A percentile compares a stretch with the other conserved stretches of the same genome.
These are phyloP conservation scores for Taxawa tesnikishii DNA, from an alignment of 2,329 filamentous ascomycete species.

Conservation along the genomic window DNA sequence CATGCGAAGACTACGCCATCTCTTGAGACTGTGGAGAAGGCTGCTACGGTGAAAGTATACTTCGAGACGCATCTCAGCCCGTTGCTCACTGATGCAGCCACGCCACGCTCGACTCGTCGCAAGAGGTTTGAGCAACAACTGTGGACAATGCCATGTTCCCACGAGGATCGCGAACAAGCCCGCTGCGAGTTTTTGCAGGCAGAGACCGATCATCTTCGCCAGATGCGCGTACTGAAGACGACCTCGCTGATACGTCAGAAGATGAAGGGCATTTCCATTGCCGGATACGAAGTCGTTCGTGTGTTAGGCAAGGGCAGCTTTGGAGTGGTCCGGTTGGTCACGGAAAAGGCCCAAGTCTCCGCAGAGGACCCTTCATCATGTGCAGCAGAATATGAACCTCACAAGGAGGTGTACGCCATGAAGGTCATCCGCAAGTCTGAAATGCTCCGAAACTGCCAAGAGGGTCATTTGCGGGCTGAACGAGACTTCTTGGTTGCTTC, in stretches of 20 bases:
- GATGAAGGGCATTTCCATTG: conserved; percentile 39
- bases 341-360: conserved; percentile 32
- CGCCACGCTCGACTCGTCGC: conserved; percentile 49
- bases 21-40: conserved; percentile 57
- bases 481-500: conserved; percentile 83
- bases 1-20: conserved; percentile 8
- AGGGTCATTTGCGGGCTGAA: conserved; percentile 83
- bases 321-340: conserved; percentile 78
- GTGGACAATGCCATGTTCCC: conserved; percentile 40
- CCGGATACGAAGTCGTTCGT: conserved; percentile 69
- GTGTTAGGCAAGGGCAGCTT: conserved; percentile 89
- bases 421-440: conserved; percentile 91
- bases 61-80: conserved; percentile 75
- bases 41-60: conserved; percentile 71
- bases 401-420: conserved; percentile 74
- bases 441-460: conserved; percentile 84
- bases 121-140: conserved; percentile 53
- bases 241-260: conserved; percentile 38
- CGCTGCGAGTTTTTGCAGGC: conserved; percentile 49
- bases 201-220: conserved; percentile 65
- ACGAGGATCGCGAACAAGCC: conserved; percentile 42
- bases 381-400: conserved; percentile 4
- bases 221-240: conserved; percentile 57
- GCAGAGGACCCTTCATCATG: conserved; percentile 1
- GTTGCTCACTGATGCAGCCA: conserved; percentile 41